Base-by-base conservation (phyloP, 768 basidiomycete genomes). In the Auriscalpium microsporum region DNA sequence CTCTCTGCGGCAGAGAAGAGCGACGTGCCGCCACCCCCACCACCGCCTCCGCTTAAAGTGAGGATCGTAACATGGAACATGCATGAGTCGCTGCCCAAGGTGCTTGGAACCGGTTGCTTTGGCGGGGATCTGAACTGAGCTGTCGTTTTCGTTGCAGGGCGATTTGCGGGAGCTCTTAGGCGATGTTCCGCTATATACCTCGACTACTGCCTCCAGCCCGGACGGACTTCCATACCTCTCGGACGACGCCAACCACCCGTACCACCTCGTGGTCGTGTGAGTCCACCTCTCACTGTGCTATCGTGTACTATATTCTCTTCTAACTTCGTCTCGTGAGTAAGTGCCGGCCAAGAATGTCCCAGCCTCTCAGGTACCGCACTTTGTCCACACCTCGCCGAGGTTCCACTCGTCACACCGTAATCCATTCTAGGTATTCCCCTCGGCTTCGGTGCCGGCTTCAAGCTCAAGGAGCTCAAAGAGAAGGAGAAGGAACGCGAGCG, bases 1-100 rank as follows among this genome's bases (percentile, higher is more conserved):
- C 17, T 48, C 61, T 48, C 56, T 58, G 10, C 51, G 63, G 47
- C 65, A 61, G 59, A 62, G 60, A 28, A 56, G 62, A n/a, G 53
- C 65, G 19, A 66, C 34, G 19, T 67, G 65, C 54, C 57, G 11
- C 45, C 48, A 65, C 59, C 54, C 53, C 64, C 21, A 10, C 58
- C 64, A 10, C 57, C 67, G 5, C 69, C 69, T 1, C 76, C 73
- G 59, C 71, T 90, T 46, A 90, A 90, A 64, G 71, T 88, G 40
- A 72, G 82, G 45, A 79, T 90, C 48, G 51, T 89, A 36, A 86
- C 85, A 38, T 91, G 88, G 88, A 91, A 90, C 60, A 91, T 91
- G 88, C 85, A 90, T 59, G 87, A 90, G 59, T 84, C 84, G 0
- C 64, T 90, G 6, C 88, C 88, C 34, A 90, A 87, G 78, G 87